Base-by-base conservation (phyloP, 805 yeast genomes). In the Sungouiozyma ichnusensis region DNA sequence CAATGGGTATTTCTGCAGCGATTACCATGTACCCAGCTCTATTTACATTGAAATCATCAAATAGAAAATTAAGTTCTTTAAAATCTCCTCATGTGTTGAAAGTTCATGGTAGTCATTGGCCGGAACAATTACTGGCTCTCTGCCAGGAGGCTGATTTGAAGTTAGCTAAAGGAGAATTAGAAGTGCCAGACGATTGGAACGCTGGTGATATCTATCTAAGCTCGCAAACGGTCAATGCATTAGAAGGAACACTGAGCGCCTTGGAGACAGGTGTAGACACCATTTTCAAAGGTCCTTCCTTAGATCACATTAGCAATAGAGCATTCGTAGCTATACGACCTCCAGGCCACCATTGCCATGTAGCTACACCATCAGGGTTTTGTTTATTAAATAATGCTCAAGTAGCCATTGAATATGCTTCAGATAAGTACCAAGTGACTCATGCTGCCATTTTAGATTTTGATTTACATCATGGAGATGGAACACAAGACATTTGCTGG, bases 391-490 rank as follows among this genome's bases (percentile, higher is more conserved):
- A 85, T 62, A 85, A 85, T 53, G 94, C 81, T 0, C 94, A 85
- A 45, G 76, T 85, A 29, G 85, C 82, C 2, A 76, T 82, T 19
- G 88, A 83, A 53, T 85, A 85, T 54, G 94, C 94, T 1, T 71
- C 68, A 41, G 73, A 66, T 35, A 58, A 66, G 6, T 74, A 81
- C 51, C 76, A 69, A 2, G 77, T 85, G 2, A 79, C 90, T 1
- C 94, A 85, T 63, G 86, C 86, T 15, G 87, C 81, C 0, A 81
- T 85, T 16, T 62, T 85, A 24, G 95, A 85, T 58, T 80, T 85
- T 47, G 95, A 85, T 58, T 67, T 85, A 35, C 95, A 85, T 55
- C 95, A 85, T 55, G 95, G 94, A 15, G 95, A 85, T 60, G 95
- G 95, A 13, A 74, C 85, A 5, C 94, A 85, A 52, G 94, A 85